Conservation (phyloP, 306 rosid species). For the Spatholobus suberectus region DNA sequence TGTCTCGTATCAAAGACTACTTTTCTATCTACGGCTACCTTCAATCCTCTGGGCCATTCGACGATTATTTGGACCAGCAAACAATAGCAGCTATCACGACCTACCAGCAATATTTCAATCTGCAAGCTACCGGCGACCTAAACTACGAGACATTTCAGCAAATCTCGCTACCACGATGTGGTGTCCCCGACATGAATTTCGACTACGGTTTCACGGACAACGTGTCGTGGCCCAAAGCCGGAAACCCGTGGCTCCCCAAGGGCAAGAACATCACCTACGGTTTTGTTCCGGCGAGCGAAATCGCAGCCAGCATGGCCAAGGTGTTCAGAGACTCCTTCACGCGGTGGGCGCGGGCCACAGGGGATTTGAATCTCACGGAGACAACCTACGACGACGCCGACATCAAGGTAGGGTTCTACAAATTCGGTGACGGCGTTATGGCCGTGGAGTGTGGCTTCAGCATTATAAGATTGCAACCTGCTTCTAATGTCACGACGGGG, state of each 20-base stretch:
- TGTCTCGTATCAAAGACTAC: neutral
- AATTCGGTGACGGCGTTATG: accelerated
- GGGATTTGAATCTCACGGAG: neutral
- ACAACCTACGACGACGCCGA: neutral
- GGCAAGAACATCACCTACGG: neutral
- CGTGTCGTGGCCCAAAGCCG: neutral
- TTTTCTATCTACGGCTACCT: neutral
- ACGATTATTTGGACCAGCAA: neutral
- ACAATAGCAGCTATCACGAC: neutral
- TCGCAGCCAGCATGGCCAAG: neutral
- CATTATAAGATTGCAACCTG: neutral
- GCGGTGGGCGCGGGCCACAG: neutral
- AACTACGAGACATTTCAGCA: neutral
- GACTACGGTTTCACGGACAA: neutral
- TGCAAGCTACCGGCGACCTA: neutral
- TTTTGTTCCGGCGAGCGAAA: neutral
- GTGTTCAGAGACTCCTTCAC: neutral
- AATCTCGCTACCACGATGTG: neutral
- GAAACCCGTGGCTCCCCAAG: neutral
- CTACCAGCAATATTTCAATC: neutral
- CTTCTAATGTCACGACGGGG: neutral
- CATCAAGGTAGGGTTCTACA: neutral
- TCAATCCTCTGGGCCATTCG: neutral
- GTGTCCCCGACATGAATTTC: neutral
- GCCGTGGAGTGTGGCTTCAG: neutral